Evolutionary conservation across 345 rosid genomes (phyloP).

Genomic region (Pseudoturritis turrita): DNA sequence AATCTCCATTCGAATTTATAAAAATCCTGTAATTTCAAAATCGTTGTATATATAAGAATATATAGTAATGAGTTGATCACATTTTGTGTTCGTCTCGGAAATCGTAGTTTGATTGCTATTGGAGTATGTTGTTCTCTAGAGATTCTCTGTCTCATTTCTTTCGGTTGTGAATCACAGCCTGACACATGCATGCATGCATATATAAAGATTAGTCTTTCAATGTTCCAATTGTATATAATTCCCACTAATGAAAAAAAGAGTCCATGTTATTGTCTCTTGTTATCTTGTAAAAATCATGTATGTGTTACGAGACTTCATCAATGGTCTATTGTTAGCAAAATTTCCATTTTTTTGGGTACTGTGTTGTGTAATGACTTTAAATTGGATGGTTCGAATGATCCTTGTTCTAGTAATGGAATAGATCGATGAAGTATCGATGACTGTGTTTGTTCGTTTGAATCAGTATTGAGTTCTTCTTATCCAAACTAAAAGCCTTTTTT

Average conservation of each 20-base stretch:
- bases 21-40: neutral
- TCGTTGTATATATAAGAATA: neutral
- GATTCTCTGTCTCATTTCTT: neutral
- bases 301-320: neutral
- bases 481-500: conserved; percentile 1
- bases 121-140: neutral
- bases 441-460: conserved; percentile 26
- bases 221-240: neutral
- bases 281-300: neutral
- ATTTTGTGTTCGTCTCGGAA: neutral
- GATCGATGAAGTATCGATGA: conserved; percentile 12
- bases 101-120: neutral
- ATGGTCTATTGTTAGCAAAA: too few species aligned
- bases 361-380: conserved; percentile 12
- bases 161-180: neutral
- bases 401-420: conserved; percentile 7
- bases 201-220: neutral
- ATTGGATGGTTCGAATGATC: neutral
- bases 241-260: neutral
- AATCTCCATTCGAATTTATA: neutral
- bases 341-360: neutral
- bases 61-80: neutral
- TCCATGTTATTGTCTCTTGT: neutral
- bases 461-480: conserved; percentile 15
- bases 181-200: neutral